Evolutionary conservation across 345 rosid genomes (phyloP), one percentile per base, ranked within the genome.

Genomic region (Diplotaxis tenuifolia): DNA sequence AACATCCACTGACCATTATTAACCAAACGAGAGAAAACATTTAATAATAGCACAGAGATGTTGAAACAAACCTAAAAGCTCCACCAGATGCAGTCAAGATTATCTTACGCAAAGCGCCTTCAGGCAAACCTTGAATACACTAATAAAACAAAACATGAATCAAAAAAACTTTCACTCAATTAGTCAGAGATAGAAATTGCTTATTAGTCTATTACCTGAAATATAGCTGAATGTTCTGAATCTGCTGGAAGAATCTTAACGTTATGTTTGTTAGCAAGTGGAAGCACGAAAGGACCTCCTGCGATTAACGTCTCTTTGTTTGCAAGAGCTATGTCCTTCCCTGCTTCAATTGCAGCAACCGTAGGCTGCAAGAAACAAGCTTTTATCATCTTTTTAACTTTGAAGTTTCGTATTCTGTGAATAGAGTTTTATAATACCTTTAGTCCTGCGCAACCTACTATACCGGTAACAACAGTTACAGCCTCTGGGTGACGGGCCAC

Each of bases 11-110:
- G 15, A 57, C 3, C 15, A 54, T 21, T 55, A 5, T 16, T 54
- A 57, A 21, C 16, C n/a, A 63, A 19, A 60, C 1, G 28, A 58
- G 68, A 49, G 27, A n/a, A 38, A 9, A 19, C 9, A 1, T 3
- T 1, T n/a, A 65, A 9, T 7, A 32, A 32, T 54, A 62, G 15
- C 8, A 16, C 4, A 4, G 14, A 29, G 38, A 15, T 58, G 21
- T 57, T 27, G 71, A 49, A 66, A 62, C 86, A 64, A 67, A 95
- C 99, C 96, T 92, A 91, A 92, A 95, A 72, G 97, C 88, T 63
- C 99, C 99, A 73, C 99, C 99, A 69, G 99, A 95, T 28, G 97
- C 96, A 36, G 99, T 95, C 68, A 95, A 87, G 77, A 95, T 92
- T 68, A 92, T 88, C 34, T 83, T 86, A 57, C 96, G 81, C 31